Evolutionary conservation across 805 yeast genomes (phyloP).

Genomic region (Metschnikowia kofuensis): DNA sequence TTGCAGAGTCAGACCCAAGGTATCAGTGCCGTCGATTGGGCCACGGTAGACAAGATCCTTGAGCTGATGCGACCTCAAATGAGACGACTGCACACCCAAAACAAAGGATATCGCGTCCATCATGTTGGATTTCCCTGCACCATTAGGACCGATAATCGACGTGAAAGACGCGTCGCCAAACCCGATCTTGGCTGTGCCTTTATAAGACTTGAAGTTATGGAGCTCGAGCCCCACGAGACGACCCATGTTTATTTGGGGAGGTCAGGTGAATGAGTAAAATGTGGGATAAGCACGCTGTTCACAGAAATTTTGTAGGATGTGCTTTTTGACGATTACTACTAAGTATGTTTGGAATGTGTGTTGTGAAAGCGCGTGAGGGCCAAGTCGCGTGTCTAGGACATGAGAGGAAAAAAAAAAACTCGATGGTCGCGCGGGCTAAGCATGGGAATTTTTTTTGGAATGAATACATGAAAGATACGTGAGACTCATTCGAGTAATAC

Average conservation of each 20-base stretch:
- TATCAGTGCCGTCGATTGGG: slow-evolving; percentile 19
- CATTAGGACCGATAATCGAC: slow-evolving; percentile 96
- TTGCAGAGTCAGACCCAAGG: slow-evolving; percentile 25
- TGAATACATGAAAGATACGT: too few relatives aligned
- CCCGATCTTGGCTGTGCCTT: slow-evolving; percentile 71
- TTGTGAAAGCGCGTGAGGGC: not conserved
- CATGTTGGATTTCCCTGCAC: slow-evolving; percentile 95
- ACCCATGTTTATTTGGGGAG: slow-evolving; percentile 55
- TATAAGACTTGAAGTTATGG: slow-evolving; percentile 87
- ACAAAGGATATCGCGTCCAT: slow-evolving; percentile 98
- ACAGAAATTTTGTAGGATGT: not conserved
- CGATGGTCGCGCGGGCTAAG: too few relatives aligned
- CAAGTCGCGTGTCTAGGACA: not conserved
- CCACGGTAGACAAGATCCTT: slow-evolving; percentile 84
- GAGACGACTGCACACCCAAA: slow-evolving; percentile 73
- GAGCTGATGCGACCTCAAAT: slow-evolving; percentile 69
- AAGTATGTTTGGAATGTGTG: not conserved
- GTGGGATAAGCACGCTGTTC: not conserved
- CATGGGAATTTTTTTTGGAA: too few relatives aligned
- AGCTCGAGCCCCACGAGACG: slow-evolving; percentile 74
- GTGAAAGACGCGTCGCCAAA: slow-evolving; percentile 84
- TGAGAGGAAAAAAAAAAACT: not conserved
- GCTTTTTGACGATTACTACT: too few relatives aligned
- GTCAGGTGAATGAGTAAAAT: not conserved
- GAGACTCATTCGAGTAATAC: too few relatives aligned